These are phyloP conservation scores for Yamadazyma diddensiae DNA, from an alignment of 1,139 yeast genomes.

Conservation along the genomic window DNA sequence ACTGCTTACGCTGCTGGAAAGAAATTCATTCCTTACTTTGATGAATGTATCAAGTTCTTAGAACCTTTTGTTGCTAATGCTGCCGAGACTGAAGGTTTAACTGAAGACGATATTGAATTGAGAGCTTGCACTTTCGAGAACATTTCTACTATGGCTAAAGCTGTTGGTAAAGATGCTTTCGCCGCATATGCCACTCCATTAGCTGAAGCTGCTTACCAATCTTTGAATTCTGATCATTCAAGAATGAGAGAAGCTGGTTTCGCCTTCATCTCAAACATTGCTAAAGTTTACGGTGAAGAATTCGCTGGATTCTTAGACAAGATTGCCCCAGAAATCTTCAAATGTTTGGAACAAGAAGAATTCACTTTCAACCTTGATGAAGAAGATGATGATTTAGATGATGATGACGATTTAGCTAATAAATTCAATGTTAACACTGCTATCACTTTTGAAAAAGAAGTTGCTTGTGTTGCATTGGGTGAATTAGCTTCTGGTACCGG, in stretches of 20 bases:
- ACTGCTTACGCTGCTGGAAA: conserved; percentile 95
- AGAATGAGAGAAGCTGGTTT: conserved; percentile 94
- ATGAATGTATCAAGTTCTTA: conserved; percentile 71
- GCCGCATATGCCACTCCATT: conserved; percentile 83
- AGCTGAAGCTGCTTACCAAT: conserved; percentile 82
- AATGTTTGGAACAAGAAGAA: conserved; percentile 82
- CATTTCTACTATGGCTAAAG: conserved; percentile 92
- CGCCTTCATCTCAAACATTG: conserved; percentile 92
- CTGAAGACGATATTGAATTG: conserved; percentile 78
- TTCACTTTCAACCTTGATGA: conserved; percentile 52
- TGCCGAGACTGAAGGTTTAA: conserved; percentile 64
- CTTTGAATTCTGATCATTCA: conserved; percentile 74
- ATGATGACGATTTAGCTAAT: conserved; percentile 61
- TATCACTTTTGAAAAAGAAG: conserved; percentile 94
- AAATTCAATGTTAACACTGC: conserved; percentile 89
- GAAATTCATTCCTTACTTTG: conserved; percentile 81
- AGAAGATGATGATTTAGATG: conserved; percentile 35
- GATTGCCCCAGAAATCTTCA: conserved; percentile 79
- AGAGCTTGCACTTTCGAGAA: conserved; percentile 92
- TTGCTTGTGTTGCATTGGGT: conserved; percentile 89
- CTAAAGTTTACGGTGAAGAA: conserved; percentile 89
- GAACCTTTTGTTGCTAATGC: conserved; percentile 74
- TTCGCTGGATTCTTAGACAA: conserved; percentile 83
- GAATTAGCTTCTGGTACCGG: conserved; percentile 89
- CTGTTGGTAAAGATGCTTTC: conserved; percentile 90